Percentiles rank a stretch among this genome's conserved stretches.
These are phyloP conservation scores for Boletus patriciae DNA, from an alignment of 768 basidiomycete genomes.

Conservation along the genomic window DNA sequence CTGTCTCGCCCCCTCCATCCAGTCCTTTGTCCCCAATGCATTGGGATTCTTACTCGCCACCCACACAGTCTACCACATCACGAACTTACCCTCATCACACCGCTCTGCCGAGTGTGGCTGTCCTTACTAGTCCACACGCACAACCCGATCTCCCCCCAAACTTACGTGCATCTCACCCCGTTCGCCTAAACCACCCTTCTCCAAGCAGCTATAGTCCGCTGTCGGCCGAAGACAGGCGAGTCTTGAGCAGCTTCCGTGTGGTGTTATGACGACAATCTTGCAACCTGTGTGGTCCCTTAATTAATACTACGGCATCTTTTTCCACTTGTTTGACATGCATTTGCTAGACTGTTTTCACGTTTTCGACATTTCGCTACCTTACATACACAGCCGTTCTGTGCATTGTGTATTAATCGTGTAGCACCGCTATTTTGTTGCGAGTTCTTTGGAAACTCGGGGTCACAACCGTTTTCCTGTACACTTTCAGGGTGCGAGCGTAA, in stretches of 20 bases:
- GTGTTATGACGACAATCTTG: slow-evolving; percentile 37
- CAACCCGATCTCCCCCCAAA: not conserved
- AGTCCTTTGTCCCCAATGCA: slow-evolving; percentile 12
- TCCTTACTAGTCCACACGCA: slow-evolving; percentile 10
- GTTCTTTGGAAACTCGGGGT: not conserved
- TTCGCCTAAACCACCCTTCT: slow-evolving; percentile 26
- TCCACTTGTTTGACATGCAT: not conserved
- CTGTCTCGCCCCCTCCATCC: slow-evolving; percentile 18
- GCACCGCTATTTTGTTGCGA: not conserved
- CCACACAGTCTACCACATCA: slow-evolving; percentile 1
- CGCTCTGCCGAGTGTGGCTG: slow-evolving; percentile 27
- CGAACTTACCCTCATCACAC: slow-evolving; percentile 6
- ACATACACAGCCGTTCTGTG: slow-evolving; percentile 1
- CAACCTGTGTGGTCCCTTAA: not conserved
- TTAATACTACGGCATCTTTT: slow-evolving; percentile 5
- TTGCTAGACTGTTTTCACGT: not conserved
- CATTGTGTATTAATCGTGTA: slow-evolving; percentile 2
- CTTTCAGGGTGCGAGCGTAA: not conserved
- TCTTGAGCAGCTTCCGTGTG: slow-evolving; percentile 56
- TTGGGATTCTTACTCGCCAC: slow-evolving; percentile 7
- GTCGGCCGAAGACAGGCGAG: slow-evolving; percentile 57
- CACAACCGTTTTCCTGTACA: not conserved
- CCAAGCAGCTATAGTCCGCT: slow-evolving; percentile 40
- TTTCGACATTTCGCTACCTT: slow-evolving; percentile 3
- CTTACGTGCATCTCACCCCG: slow-evolving; percentile 6